A percentile compares a stretch with the other conserved stretches of the same genome.
Evolutionary conservation across 257 asterid genomes (phyloP).

Genomic region (Fraxinus pennsylvanica): DNA sequence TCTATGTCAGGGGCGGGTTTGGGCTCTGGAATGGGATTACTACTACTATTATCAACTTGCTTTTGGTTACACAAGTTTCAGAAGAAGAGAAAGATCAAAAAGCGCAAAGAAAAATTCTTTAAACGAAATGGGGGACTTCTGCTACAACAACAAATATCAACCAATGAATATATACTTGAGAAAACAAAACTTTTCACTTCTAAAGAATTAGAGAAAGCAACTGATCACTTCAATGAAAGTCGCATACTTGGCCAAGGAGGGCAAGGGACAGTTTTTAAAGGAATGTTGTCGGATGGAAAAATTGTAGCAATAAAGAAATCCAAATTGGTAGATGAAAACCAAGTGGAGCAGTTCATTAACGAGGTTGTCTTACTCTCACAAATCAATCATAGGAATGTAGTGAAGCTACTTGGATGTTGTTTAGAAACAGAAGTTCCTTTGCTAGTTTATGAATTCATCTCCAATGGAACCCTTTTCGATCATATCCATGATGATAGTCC

Average conservation of each 20-base stretch:
- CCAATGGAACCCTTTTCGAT: constrained; percentile 28
- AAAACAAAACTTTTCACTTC: constrained; percentile 26
- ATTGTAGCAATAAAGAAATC: constrained; percentile 33
- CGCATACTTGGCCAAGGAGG: constrained; percentile 35
- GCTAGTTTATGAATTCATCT: constrained; percentile 22
- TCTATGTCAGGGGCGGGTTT: not conserved
- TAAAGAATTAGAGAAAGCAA: constrained; percentile 31
- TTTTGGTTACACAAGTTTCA: constrained; percentile 16
- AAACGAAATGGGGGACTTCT: constrained; percentile 30
- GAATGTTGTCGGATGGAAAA: constrained; percentile 29
- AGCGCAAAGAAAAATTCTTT: constrained; percentile 25
- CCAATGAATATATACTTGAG: constrained; percentile 18
- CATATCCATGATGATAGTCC: constrained; percentile 21
- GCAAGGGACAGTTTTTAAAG: constrained; percentile 35
- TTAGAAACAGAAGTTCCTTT: constrained; percentile 20
- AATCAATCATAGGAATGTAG: constrained; percentile 31
- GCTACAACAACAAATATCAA: constrained; percentile 23
- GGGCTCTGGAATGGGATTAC: constrained; percentile 23
- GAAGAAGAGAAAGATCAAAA: constrained; percentile 22
- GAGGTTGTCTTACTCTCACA: constrained; percentile 34
- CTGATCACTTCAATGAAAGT: constrained; percentile 27
- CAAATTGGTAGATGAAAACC: constrained; percentile 23
- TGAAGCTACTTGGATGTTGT: constrained; percentile 33
- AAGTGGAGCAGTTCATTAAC: constrained; percentile 27
- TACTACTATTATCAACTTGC: constrained; percentile 24